Base-by-base conservation (phyloP, 2,329 filamentous ascomycete genomes). In the Calonectria pauciramosa region DNA sequence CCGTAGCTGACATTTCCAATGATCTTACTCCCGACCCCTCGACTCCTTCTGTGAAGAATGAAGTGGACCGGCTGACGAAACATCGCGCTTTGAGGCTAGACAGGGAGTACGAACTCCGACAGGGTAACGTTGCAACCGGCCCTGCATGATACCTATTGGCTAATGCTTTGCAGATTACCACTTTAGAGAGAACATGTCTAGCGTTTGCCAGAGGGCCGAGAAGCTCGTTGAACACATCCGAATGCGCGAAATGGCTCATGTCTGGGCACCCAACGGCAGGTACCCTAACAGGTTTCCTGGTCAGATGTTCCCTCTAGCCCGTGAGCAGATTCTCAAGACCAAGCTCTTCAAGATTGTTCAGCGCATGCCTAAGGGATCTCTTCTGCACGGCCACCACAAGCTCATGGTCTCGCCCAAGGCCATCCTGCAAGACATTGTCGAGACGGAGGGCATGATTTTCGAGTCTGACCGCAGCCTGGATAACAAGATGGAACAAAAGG, bases 341-440 rank as follows among this genome's bases (percentile, higher is more conserved):
- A 51, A 51, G 41, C 41, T 67, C 7, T 67, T 41, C 41, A 67
- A 67, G 30, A 67, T 67, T 28, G 41, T 67, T 10, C 28, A 32
- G 14, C 41, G 30, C 3, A 32, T 51, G 30, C 64, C 64, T 28
- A 67, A 67, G 41, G 64, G 64, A 16, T 41, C 64, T 2, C 64
- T 67, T 18, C n/a, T 67, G 44, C 64, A 67, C 41, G 28, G 36
- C 3, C 64, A 67, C 13, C 64, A 51, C 41, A 34, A 26, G 13
- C 41, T 44, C 18, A 38, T 67, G 64, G 10, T 67, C 5, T 3
- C 64, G 20, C 49, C 18, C 16, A 26, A 67, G 6, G 2, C 5
- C 8, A 20, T 51, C 8, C 1, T 67, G 9, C 36, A 52, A 13
- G 49, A 41, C 8, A 32, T 67, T 38, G 8, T 51, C 10, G 23